Evolutionary conservation across 768 basidiomycete genomes (phyloP).

Genomic region (Collybia nuda): DNA sequence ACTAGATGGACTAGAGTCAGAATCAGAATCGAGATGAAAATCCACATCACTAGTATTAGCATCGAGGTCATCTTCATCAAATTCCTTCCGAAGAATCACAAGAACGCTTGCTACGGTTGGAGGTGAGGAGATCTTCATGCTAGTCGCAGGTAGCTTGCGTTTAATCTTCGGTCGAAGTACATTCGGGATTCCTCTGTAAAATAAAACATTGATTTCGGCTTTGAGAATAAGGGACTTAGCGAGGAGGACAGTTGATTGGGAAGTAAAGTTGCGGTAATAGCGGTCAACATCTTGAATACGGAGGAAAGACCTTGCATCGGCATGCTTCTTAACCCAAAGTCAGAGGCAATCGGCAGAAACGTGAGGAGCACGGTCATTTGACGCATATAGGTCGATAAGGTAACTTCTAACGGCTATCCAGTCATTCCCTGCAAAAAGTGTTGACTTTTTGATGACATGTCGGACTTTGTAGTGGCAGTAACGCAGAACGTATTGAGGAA

Average conservation of each 20-base stretch:
- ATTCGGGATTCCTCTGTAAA: background rate
- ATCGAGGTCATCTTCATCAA: background rate
- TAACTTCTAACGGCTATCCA: background rate
- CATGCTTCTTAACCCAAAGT: conserved; percentile 4
- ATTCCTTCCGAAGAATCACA: background rate
- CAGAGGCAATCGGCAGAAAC: background rate
- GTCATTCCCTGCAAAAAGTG: background rate
- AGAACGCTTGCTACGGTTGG: background rate
- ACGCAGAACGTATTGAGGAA: conserved; percentile 1
- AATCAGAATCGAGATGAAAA: no score
- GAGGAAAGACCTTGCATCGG: background rate
- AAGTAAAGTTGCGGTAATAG: conserved; percentile 1
- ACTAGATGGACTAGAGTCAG: no score
- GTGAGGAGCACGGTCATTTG: background rate
- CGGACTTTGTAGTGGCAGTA: conserved; percentile 4
- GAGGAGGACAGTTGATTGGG: background rate
- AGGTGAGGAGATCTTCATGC: background rate
- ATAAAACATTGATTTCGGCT: background rate
- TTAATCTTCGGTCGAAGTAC: background rate
- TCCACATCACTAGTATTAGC: background rate
- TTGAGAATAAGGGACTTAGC: background rate
- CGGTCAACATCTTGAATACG: conserved; percentile 3
- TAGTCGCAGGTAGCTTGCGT: background rate
- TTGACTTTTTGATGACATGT: background rate
- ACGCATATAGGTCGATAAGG: conserved; percentile 1